Evolutionary conservation across 2,329 filamentous ascomycete genomes (phyloP), one percentile per base, ranked within the genome.

Genomic region (Aureobasidium sp.): DNA sequence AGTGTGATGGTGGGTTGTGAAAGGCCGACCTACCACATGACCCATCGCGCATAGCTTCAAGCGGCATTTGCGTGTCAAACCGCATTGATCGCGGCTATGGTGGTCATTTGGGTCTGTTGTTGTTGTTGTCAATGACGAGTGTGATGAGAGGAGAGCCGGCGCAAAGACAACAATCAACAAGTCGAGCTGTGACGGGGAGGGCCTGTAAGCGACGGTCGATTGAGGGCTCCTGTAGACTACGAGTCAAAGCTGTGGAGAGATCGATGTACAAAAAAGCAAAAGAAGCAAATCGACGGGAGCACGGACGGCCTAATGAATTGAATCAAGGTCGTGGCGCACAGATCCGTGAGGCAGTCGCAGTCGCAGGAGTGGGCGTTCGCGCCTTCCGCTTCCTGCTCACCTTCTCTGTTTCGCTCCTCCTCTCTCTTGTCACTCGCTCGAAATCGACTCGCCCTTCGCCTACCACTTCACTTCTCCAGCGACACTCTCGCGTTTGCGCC

Each of bases 171-270:
- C 20, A 29, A 37, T 9, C 7, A 29, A 11, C 48, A 45, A 22
- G 6, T 36, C 48, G 37, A 55, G 48, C 17, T 12, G 29, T 37
- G 48, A 37, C 22, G 48, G 3, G 25, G 44, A n/a, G 14, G 34
- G 3, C 31, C 37, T 42, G 37, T 41, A 55, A 55, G 37, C 37
- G 15, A 42, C 53, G 20, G 17, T 27, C 9, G 29, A 36, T 34
- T 45, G 41, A 22, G 29, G 11, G 53, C n/a, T 45, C 6, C 27
- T n/a, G 53, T 44, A 45, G 53, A 11, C 53, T 44, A 57, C 53
- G 53, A 57, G 53, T 57, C 53, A 57, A 57, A 27, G 53, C 31
- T 44, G 55, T 14, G 42, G 42, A 59, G 31, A 34, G 55, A 48
- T 59, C 53, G 53, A 53, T 37, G 49, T 39, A 15, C 34, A 25